A percentile compares a stretch with the other conserved stretches of the same genome.
These are phyloP conservation scores for Kockiozyma suomiensis DNA, from an alignment of 805 yeast species.

Conservation along the genomic window DNA sequence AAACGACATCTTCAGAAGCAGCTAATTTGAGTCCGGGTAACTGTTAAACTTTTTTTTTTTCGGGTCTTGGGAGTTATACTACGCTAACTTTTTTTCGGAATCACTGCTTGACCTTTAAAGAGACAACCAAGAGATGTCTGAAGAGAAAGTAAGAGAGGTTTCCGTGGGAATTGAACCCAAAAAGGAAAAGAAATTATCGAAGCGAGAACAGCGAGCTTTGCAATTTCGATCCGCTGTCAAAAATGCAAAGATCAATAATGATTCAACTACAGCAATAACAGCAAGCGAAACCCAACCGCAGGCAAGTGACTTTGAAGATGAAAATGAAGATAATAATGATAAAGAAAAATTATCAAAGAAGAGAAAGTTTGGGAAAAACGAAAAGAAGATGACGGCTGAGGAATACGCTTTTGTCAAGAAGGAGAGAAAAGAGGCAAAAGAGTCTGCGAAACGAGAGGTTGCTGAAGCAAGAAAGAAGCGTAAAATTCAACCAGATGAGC, in stretches of 20 bases:
- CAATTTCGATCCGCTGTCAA: constrained; percentile 18
- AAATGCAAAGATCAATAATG: constrained; percentile 10
- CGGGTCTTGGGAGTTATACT: too few species aligned
- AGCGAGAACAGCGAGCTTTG: constrained; percentile 14
- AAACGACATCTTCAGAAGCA: too few species aligned
- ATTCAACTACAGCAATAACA: too few species aligned
- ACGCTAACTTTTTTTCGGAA: too few species aligned
- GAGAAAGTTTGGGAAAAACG: not conserved
- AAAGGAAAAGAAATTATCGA: constrained; percentile 6
- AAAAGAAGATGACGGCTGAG: constrained; percentile 9
- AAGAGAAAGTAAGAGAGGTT: too few species aligned
- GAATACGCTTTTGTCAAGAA: constrained; percentile 13
- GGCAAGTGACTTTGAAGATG: too few species aligned
- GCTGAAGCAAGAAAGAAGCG: not conserved
- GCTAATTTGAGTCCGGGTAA: too few species aligned
- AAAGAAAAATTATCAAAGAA: not conserved
- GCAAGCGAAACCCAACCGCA: too few species aligned
- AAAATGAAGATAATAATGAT: constrained; percentile 5
- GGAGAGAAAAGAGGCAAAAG: constrained; percentile 4
- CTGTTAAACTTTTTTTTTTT: too few species aligned
- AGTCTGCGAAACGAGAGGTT: constrained; percentile 10
- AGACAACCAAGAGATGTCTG: too few species aligned
- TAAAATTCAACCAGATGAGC: not conserved
- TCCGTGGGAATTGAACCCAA: too few species aligned
- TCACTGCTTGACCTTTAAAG: too few species aligned